Evolutionary conservation across 768 basidiomycete genomes (phyloP).

Genomic region (Pholiota molesta): DNA sequence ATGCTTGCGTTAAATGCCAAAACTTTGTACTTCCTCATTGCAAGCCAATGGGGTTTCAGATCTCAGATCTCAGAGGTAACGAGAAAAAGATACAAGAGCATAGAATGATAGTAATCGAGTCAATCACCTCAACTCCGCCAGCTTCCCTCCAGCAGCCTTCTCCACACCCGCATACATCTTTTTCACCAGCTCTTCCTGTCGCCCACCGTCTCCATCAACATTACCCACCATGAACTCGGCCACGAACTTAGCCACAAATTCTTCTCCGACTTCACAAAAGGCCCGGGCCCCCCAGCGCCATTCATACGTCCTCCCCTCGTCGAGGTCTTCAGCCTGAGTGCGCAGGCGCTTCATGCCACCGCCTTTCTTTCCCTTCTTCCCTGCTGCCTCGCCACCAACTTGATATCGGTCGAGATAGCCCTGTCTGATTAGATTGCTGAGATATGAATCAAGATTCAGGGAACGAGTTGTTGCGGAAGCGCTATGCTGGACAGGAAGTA

Average conservation of each 20-base stretch:
- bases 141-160: slow-evolving; percentile 63
- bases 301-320: slow-evolving; percentile 52
- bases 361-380: slow-evolving; percentile 40
- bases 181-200: slow-evolving; percentile 40
- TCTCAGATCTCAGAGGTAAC: no score
- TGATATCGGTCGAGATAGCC: slow-evolving; percentile 76
- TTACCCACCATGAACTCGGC: slow-evolving; percentile 85
- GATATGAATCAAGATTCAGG: slow-evolving; percentile 66
- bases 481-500: slow-evolving; percentile 49
- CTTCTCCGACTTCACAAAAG: slow-evolving; percentile 82
- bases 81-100: not conserved
- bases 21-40: no score
- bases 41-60: no score
- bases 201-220: slow-evolving; percentile 54
- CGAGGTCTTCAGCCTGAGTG: slow-evolving; percentile 41
- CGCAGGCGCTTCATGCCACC: slow-evolving; percentile 64
- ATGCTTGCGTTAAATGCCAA: no score
- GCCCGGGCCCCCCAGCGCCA: slow-evolving; percentile 90
- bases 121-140: slow-evolving; percentile 42
- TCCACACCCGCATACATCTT: slow-evolving; percentile 59
- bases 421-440: slow-evolving; percentile 65
- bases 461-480: slow-evolving; percentile 50
- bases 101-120: not conserved
- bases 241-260: slow-evolving; percentile 72
- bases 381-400: slow-evolving; percentile 47